Conservation (phyloP, 305 asterid species). For the Fraxinus baroniana region DNA sequence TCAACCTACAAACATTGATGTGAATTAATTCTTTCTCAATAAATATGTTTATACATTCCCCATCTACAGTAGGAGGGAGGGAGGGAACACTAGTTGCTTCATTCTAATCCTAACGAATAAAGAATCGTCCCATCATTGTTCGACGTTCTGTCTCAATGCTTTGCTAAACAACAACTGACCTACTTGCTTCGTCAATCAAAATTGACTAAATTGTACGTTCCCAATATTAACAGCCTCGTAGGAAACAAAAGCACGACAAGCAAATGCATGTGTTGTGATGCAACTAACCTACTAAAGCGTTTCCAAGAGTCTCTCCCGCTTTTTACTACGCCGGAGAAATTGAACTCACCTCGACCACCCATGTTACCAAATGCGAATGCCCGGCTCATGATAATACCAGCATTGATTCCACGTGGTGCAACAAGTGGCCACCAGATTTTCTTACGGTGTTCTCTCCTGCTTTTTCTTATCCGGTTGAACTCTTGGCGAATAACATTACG, state of each 20-base stretch:
- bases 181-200: constrained; percentile 29
- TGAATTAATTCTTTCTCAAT: background rate
- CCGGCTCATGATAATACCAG: constrained; percentile 40
- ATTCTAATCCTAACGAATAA: constrained; percentile 48
- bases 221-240: constrained; percentile 57
- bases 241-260: constrained; percentile 75
- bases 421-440: constrained; percentile 80
- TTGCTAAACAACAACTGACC: constrained; percentile 1
- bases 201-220: constrained; percentile 40
- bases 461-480: constrained; percentile 52
- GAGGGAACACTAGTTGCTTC: constrained; percentile 19
- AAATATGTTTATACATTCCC: constrained; percentile 16
- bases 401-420: constrained; percentile 40
- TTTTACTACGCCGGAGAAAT: constrained; percentile 51
- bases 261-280: constrained; percentile 83
- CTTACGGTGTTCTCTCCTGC: constrained; percentile 52
- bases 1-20: background rate
- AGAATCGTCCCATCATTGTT: constrained; percentile 39
- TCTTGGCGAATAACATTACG: constrained; percentile 64
- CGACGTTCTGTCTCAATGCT: background rate
- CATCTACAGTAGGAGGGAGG: constrained; percentile 34
- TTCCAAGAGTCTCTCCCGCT: constrained; percentile 66
- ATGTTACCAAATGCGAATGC: constrained; percentile 28
- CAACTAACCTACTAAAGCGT: constrained; percentile 62
- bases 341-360: constrained; percentile 42